phyloP scores from a whole-genome alignment of 2,329 filamentous ascomycete genomes.

The Ceratocystis cubensis region DNA sequence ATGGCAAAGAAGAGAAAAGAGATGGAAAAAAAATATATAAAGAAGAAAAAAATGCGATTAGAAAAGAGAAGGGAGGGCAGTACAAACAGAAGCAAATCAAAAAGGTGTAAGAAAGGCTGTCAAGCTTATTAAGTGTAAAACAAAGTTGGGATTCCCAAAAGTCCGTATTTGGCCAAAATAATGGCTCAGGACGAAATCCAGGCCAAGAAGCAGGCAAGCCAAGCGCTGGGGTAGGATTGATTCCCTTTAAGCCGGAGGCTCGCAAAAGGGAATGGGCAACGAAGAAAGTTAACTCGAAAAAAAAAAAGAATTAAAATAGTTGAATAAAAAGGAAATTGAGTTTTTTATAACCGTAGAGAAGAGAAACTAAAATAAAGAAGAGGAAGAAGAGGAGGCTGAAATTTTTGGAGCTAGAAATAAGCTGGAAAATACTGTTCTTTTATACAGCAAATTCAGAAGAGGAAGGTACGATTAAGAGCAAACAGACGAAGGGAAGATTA shows the following conservation, averaged over 20 bases:
- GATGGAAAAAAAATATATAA: not conserved
- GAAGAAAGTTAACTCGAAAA: conserved; percentile 22
- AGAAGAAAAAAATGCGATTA: not conserved
- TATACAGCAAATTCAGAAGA: not conserved
- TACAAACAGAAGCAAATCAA: not conserved
- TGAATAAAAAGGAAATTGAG: not conserved
- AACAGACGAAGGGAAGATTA: not conserved
- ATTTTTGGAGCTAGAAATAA: not conserved
- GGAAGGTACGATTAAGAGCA: not conserved
- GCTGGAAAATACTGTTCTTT: not conserved
- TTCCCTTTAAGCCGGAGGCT: no score
- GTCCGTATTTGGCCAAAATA: conserved; percentile 14
- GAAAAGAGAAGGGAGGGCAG: not conserved
- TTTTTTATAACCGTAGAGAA: not conserved
- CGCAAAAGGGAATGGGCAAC: not conserved
- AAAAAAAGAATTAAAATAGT: not conserved
- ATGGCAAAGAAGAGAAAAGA: not conserved
- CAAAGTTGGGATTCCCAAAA: not conserved
- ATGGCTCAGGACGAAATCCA: conserved; percentile 3
- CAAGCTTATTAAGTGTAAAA: not conserved
- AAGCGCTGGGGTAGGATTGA: not conserved
- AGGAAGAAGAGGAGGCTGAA: not conserved
- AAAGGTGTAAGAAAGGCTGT: not conserved
- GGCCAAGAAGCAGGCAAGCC: not conserved
- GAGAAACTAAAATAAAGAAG: no score